Evolutionary conservation across 1,284 basidiomycete species (phyloP), one percentile per base, ranked within the genome.

Genomic region (Schizopora paradoxa): DNA sequence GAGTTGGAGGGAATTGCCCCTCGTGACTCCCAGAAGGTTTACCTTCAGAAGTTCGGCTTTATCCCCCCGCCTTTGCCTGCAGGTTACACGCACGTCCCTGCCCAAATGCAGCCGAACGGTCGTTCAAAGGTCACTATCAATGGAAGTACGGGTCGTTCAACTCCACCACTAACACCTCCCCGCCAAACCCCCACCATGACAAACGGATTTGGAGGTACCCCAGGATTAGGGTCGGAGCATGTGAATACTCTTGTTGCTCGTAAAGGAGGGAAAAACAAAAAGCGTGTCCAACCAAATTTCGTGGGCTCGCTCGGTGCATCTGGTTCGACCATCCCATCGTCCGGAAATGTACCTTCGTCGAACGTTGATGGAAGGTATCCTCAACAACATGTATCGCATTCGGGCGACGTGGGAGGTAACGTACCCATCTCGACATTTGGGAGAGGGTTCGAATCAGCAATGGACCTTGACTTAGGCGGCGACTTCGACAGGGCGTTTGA

Each of bases 1-100:
- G 91, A 96, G 63, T 73, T 97, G 8, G 88, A 91, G 49, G 86
- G 91, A 14, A 81, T 94, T 16, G 84, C 87, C 0, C 80, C 86
- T 2, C 73, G 78, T 50, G 76, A 77, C 4, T 79, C 82, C 8
- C 88, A 91, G 56, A 77, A 81, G 51, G 71, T 80, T 52, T 89
- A 92, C 54, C 72, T 94, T 5, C 73, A 78, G 27, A 86, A 88
- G 56, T 94, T 91, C 61, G 81, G 78, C 18, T 93, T 90, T 58
- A 62, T 66, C 2, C 61, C 76, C 14, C 78, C 82, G 1, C 74
- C 81, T 1, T 53, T 85, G 31, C 84, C 82, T 0, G 72, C 77
- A 8, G 81, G 82, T 16, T 86, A 73, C 65, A 80, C 81, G 1
- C 85, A 86, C 54, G 61, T 61, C 33, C 58, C 65, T 1, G 55